phyloP scores from a whole-genome alignment of 208 protist species.

The Histomonas meleagridis region DNA sequence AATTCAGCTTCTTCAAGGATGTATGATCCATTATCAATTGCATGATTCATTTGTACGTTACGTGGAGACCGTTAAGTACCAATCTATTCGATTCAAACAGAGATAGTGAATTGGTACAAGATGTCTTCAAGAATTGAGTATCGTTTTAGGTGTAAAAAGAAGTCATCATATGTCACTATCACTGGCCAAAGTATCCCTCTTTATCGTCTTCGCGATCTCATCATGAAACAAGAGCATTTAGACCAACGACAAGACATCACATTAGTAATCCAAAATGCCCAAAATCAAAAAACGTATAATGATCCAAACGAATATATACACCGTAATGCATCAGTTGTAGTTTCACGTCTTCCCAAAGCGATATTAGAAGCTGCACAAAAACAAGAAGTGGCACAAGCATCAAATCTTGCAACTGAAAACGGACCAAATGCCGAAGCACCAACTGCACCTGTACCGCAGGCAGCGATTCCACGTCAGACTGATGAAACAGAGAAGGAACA shows the following conservation, averaged over 20 bases:
- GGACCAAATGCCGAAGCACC: background rate
- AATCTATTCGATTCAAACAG: too few species aligned
- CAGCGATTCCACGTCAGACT: background rate
- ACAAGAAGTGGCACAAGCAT: background rate
- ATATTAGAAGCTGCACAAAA: background rate
- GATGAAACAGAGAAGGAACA: background rate
- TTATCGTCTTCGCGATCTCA: background rate
- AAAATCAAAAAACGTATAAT: background rate
- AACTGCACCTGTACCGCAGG: too few species aligned
- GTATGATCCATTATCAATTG: background rate
- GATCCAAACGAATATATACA: background rate
- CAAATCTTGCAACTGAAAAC: background rate
- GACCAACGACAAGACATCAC: background rate
- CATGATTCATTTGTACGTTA: background rate
- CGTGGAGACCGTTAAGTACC: too few species aligned
- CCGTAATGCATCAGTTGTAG: background rate
- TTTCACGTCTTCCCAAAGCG: background rate
- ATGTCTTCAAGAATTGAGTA: conserved; percentile 13
- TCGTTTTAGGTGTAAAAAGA: background rate
- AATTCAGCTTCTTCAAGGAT: conserved; percentile 16
- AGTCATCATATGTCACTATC: conserved; percentile 17
- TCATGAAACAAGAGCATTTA: conserved; percentile 8
- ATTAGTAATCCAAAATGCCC: conserved; percentile 4
- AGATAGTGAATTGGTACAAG: too few species aligned
- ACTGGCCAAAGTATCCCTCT: background rate